These are phyloP conservation scores for Penstemon eatonii DNA, from an alignment of 257 asterid species.

Conservation along the genomic window DNA sequence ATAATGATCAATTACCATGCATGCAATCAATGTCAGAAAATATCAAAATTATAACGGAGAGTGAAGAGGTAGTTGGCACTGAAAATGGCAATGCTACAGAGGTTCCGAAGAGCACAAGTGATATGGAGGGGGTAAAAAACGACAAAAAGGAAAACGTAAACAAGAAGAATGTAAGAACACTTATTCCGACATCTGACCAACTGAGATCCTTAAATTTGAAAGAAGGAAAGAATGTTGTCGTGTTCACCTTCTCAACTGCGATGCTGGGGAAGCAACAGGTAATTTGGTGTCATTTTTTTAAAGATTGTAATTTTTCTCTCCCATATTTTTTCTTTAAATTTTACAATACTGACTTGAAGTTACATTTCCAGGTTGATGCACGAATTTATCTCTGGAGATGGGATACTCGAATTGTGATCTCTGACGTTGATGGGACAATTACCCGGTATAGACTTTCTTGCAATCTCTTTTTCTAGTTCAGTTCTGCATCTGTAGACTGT, in stretches of 20 bases:
- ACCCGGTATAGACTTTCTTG: conserved; percentile 57
- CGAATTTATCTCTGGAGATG: conserved; percentile 89
- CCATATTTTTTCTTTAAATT: background rate
- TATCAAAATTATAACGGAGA: conserved; percentile 27
- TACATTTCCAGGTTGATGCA: conserved; percentile 77
- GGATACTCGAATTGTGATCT: conserved; percentile 82
- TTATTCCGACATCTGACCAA: conserved; percentile 77
- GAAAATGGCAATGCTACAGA: conserved; percentile 28
- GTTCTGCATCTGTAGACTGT: background rate
- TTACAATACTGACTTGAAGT: conserved; percentile 30
- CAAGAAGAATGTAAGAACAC: conserved; percentile 51
- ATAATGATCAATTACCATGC: conserved; percentile 28
- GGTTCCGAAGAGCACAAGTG: conserved; percentile 29
- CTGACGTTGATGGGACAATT: conserved; percentile 99
- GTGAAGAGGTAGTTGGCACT: conserved; percentile 32
- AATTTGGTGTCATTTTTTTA: conserved; percentile 18
- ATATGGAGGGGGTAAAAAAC: conserved; percentile 36
- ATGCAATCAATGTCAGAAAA: conserved; percentile 33
- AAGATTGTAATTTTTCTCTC: conserved; percentile 3
- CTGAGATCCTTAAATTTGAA: conserved; percentile 74
- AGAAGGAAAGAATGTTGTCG: conserved; percentile 70
- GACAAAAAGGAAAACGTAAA: conserved; percentile 40
- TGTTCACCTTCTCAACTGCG: conserved; percentile 84
- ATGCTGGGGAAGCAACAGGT: conserved; percentile 98
- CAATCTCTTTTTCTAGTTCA: conserved; percentile 4